These are phyloP conservation scores for Talaromyces sp. DNA, from an alignment of 2,329 filamentous ascomycete genomes.

Conservation along the genomic window DNA sequence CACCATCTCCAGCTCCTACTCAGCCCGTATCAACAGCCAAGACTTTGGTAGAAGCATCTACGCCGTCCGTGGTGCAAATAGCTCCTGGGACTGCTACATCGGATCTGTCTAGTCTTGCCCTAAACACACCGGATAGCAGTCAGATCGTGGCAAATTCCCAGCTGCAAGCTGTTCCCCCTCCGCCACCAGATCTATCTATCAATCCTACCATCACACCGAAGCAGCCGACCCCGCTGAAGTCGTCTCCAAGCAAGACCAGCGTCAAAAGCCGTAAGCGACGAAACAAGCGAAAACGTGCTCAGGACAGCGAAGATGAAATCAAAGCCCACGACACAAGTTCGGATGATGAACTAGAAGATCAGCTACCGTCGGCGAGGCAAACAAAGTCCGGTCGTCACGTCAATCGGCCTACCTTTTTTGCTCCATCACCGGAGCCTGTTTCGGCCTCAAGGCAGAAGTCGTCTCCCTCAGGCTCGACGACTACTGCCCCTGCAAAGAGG, in stretches of 20 bases:
- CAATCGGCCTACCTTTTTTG: constrained; percentile 62
- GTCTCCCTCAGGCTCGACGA: constrained; percentile 15
- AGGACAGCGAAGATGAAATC: constrained; percentile 32
- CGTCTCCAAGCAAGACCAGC: constrained; percentile 3
- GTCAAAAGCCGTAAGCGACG: constrained; percentile 17
- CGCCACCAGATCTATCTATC: neutral
- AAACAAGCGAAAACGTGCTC: constrained; percentile 25
- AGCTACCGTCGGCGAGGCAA: constrained; percentile 56
- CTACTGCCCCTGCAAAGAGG: constrained; percentile 45
- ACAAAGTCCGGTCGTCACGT: constrained; percentile 74
- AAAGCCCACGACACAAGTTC: constrained; percentile 35
- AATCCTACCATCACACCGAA: neutral
- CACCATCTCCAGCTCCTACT: neutral
- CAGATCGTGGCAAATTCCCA: neutral
- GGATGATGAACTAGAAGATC: constrained; percentile 39
- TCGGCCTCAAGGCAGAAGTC: constrained; percentile 20
- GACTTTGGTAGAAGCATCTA: neutral
- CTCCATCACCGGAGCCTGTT: constrained; percentile 41
- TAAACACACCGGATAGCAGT: neutral
- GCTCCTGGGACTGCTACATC: neutral
- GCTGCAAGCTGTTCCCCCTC: neutral
- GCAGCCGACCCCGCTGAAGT: neutral
- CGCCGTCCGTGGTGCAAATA: neutral
- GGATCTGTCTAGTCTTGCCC: neutral
- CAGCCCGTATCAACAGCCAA: neutral